Percentiles rank a stretch among this genome's conserved stretches.
These are phyloP conservation scores for Cryptococcus sp. DNA, from an alignment of 1,284 basidiomycete genomes.

Conservation along the genomic window DNA sequence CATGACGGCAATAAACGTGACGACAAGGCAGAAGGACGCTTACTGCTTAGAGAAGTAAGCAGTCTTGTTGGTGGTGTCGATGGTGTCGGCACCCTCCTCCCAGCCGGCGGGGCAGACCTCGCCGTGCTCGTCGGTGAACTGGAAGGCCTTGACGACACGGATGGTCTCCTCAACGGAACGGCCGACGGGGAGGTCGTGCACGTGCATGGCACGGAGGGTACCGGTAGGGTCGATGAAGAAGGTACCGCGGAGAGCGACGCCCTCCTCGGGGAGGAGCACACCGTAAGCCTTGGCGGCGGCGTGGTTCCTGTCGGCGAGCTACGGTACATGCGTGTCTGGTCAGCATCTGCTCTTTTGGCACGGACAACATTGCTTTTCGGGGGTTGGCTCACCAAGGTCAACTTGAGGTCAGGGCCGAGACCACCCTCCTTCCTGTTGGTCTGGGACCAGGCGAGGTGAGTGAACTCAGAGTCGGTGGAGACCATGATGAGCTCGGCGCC, in stretches of 20 bases:
- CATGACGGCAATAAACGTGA: neutral
- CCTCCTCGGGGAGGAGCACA: constrained; percentile 78
- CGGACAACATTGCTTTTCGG: neutral
- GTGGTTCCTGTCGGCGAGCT: constrained; percentile 50
- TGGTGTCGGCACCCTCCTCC: constrained; percentile 51
- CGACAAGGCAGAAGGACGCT: constrained; percentile 16
- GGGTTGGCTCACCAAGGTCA: constrained; percentile 27
- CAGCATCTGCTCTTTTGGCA: neutral
- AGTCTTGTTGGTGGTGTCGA: constrained; percentile 55
- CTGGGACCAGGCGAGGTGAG: constrained; percentile 81
- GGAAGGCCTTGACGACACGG: constrained; percentile 85
- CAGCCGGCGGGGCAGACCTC: constrained; percentile 89
- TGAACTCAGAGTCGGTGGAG: constrained; percentile 84
- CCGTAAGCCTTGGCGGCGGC: constrained; percentile 64
- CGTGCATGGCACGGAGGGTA: constrained; percentile 56
- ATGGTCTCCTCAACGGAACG: constrained; percentile 86
- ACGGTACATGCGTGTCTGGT: constrained; percentile 31
- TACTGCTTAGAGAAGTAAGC: constrained; percentile 65
- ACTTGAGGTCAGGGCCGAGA: constrained; percentile 75
- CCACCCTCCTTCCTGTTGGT: constrained; percentile 77
- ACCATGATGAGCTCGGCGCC: constrained; percentile 69
- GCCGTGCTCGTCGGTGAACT: constrained; percentile 69
- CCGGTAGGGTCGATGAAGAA: constrained; percentile 90
- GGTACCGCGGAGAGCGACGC: constrained; percentile 76
- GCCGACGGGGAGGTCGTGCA: constrained; percentile 86